Evolutionary conservation across 495 filamentous ascomycete genomes (phyloP).

Genomic region (Achaetomiella virescens): DNA sequence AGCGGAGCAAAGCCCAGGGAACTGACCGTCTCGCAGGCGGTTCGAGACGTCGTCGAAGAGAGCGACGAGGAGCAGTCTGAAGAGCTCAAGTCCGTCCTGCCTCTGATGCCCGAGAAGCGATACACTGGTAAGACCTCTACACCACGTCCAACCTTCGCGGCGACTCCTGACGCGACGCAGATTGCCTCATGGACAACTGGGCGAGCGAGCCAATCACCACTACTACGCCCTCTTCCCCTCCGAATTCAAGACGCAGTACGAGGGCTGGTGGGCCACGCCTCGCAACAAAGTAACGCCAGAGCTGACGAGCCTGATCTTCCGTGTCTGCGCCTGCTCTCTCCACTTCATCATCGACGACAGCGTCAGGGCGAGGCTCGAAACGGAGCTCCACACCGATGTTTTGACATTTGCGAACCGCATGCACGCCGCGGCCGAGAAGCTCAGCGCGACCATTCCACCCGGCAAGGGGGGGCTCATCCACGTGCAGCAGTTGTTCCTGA

Average conservation of each 20-base stretch:
- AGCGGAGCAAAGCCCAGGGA: neutral
- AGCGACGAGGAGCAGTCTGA: constrained; percentile 21
- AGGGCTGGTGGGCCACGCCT: constrained; percentile 42
- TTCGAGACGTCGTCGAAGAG: constrained; percentile 8
- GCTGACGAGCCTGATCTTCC: constrained; percentile 47
- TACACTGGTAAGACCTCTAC: constrained; percentile 26
- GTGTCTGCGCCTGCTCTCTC: constrained; percentile 46
- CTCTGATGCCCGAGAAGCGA: constrained; percentile 19
- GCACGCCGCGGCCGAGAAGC: constrained; percentile 39
- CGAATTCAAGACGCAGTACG: constrained; percentile 43
- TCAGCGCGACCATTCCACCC: constrained; percentile 40
- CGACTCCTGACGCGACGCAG: constrained; percentile 33
- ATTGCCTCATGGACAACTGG: constrained; percentile 46
- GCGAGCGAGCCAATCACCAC: constrained; percentile 43
- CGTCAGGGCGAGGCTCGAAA: constrained; percentile 39
- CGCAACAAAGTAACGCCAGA: constrained; percentile 33
- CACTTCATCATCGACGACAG: constrained; percentile 37
- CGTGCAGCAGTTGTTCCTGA: constrained; percentile 48
- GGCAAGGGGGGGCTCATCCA: constrained; percentile 44
- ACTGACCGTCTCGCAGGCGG: constrained; percentile 8
- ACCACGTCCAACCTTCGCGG: neutral
- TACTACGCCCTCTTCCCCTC: constrained; percentile 47
- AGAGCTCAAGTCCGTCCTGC: constrained; percentile 22
- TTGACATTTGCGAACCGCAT: constrained; percentile 37
- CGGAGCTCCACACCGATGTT: constrained; percentile 37